Base-by-base conservation (phyloP, 768 basidiomycete species). In the Lactarius indigo region DNA sequence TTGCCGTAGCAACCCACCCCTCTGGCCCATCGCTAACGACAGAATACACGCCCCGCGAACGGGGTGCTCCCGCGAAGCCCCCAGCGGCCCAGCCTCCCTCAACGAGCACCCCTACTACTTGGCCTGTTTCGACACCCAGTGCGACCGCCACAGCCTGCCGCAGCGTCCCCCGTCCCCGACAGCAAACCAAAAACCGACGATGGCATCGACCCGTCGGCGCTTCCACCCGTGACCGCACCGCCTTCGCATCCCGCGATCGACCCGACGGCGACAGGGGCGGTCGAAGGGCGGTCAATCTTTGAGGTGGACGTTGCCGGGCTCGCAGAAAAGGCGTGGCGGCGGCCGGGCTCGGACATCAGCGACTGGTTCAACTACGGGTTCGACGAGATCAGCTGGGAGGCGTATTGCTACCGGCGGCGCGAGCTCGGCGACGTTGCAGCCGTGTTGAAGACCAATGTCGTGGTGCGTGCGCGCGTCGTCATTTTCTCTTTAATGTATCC, bases 331-430 rank as follows among this genome's bases (percentile, higher is more conserved):
- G 88, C 89, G 5, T 99, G 97, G 97, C 81, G 97, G 68, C 79
- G 88, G 65, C 91, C 95, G 9, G 97, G 97, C 39, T 88, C 92
- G 5, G 94, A 97, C 79, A 82, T 97, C 68, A 90, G 91, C 71
- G 96, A 98, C 79, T 99, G 95, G 91, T 99, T 99, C 79, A 98
- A 99, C 77, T 98, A 97, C 72, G 97, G 97, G 0, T 98, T 98
- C 73, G 97, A 99, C 76, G 97, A 99, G 78, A 84, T 92, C 18
- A 91, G 91, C 39, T 99, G 95, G 94, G 92, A 94, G 74, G 89
- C 88, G 50, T 99, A 96, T 73, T 92, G 89, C 72, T 90, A 91
- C 76, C 84, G 92, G 72, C 82, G 94, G 72, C 83, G 91, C 50
- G 91, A 94, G 64, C 75, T 94, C 59, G 89, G 91, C 2, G 92